These are phyloP conservation scores for Pythium vanterpoolii DNA, from an alignment of 352 stramenopile species.

Conservation along the genomic window DNA sequence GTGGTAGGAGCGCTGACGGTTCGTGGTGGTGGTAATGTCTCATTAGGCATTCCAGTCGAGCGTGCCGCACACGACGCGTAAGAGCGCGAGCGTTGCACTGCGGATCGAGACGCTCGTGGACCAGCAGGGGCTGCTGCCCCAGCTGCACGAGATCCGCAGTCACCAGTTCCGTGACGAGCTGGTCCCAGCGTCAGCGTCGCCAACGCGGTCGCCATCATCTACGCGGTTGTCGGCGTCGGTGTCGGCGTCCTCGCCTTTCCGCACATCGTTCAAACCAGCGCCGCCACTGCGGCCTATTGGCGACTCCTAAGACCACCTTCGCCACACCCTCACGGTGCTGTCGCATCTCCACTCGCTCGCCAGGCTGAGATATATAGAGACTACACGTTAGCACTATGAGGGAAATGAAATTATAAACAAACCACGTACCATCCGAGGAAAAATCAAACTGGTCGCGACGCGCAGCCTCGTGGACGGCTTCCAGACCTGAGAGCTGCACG, in stretches of 20 bases:
- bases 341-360: not conserved
- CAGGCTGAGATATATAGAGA: conserved; percentile 9
- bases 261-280: conserved; percentile 20
- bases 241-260: conserved; percentile 1
- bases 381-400: not conserved
- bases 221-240: not conserved
- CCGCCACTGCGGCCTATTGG: conserved; percentile 17
- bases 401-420: not conserved
- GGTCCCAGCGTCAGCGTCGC: too few species aligned
- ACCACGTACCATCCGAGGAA: conserved; percentile 19
- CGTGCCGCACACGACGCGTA: conserved; percentile 61
- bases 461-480: conserved; percentile 26
- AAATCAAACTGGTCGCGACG: conserved; percentile 24
- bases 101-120: conserved; percentile 58
- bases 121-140: conserved; percentile 50
- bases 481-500: conserved; percentile 24
- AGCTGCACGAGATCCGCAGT: conserved; percentile 48
- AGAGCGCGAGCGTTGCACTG: conserved; percentile 55
- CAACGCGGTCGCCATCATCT: not conserved
- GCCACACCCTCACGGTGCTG: not conserved
- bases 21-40: too few species aligned
- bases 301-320: not conserved
- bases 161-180: conserved; percentile 55
- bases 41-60: conserved; percentile 32
- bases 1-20: too few species aligned